A percentile compares a stretch with the other conserved stretches of the same genome.
phyloP scores from a whole-genome alignment of 2,329 filamentous ascomycete species.

The Penicillium sp. region DNA sequence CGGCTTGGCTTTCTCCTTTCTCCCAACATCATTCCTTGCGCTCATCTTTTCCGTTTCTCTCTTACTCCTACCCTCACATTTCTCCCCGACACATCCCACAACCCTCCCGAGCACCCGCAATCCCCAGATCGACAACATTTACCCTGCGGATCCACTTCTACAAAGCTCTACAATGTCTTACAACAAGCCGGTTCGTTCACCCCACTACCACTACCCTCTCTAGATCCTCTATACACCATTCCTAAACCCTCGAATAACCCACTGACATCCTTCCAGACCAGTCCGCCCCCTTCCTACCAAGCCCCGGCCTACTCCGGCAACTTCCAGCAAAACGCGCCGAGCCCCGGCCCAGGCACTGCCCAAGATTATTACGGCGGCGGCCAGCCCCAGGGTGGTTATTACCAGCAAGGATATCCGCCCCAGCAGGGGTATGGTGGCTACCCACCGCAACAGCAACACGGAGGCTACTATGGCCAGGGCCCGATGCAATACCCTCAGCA shows the following conservation, averaged over 20 bases:
- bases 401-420: conserved; percentile 28
- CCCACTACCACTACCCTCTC: not conserved
- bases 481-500: conserved; percentile 45
- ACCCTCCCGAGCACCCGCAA: conserved; percentile 4
- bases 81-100: not conserved
- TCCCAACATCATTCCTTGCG: not conserved
- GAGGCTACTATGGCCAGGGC: conserved; percentile 13
- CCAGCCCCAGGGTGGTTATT: conserved; percentile 26
- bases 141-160: not conserved
- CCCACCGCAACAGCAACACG: conserved; percentile 34
- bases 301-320: conserved; percentile 34
- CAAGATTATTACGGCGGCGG: conserved; percentile 41
- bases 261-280: conserved; percentile 26
- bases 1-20: conserved; percentile 1
- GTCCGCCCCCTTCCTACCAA: conserved; percentile 45
- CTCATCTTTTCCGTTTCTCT: not conserved
- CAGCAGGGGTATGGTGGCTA: conserved; percentile 32
- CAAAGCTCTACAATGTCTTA: conserved; percentile 32
- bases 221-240: not conserved
- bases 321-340: conserved; percentile 30
- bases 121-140: conserved; percentile 4
- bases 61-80: not conserved
- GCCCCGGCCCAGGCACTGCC: conserved; percentile 31
- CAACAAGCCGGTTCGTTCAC: conserved; percentile 35
- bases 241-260: not conserved